A percentile compares a stretch with the other conserved stretches of the same genome.
These are phyloP conservation scores for Hygrocybe coccinea DNA, from an alignment of 768 basidiomycete species.

Conservation along the genomic window DNA sequence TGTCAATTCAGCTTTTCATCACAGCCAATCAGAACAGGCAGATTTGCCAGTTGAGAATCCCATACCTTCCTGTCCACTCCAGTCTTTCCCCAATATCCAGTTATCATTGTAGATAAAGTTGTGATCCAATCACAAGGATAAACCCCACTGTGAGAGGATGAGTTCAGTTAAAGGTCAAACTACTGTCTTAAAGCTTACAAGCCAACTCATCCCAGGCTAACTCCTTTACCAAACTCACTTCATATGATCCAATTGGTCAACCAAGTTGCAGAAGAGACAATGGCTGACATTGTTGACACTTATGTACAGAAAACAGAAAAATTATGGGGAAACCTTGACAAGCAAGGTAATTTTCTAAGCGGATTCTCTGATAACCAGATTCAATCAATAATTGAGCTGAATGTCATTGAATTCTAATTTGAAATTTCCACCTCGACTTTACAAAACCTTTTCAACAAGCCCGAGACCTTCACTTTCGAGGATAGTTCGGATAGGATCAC, in stretches of 20 bases:
- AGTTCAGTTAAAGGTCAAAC: background rate
- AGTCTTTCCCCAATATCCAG: background rate
- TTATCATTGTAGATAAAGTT: background rate
- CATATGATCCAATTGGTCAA: too few relatives aligned
- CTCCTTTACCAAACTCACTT: background rate
- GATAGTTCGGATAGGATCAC: slow-evolving; percentile 62
- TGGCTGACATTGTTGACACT: too few relatives aligned
- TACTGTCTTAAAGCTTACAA: background rate
- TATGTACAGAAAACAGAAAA: too few relatives aligned
- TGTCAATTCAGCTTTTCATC: background rate
- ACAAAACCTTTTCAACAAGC: slow-evolving; percentile 64
- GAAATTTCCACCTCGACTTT: slow-evolving; percentile 17
- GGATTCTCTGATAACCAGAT: too few relatives aligned
- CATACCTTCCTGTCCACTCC: background rate
- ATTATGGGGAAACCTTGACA: too few relatives aligned
- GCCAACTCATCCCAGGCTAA: background rate
- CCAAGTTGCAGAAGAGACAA: too few relatives aligned
- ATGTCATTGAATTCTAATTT: too few relatives aligned
- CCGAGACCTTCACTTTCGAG: slow-evolving; percentile 75
- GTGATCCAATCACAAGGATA: background rate
- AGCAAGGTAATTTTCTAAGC: too few relatives aligned
- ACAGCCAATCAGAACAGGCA: background rate
- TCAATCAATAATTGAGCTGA: too few relatives aligned
- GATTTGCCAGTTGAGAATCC: background rate
- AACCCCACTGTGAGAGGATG: background rate